A percentile compares a stretch with the other conserved stretches of the same genome.
phyloP scores from a whole-genome alignment of 768 basidiomycete species.

The Tricholoma sp. region DNA sequence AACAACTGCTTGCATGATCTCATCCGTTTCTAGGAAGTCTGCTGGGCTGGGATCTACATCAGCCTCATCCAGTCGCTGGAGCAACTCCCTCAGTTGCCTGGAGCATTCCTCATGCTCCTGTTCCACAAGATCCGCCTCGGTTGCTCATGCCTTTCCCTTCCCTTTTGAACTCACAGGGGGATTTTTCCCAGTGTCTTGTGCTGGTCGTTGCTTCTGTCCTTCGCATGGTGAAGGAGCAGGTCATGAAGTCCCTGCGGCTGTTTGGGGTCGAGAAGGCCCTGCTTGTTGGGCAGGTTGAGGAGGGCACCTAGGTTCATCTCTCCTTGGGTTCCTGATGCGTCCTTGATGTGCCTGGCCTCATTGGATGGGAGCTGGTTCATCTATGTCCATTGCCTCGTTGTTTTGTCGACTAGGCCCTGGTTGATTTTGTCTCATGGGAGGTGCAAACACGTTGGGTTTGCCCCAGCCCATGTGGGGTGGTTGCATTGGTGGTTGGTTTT shows the following conservation, averaged over 20 bases:
- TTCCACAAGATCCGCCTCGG: too few relatives aligned
- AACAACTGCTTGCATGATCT: neutral
- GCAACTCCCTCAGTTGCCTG: neutral
- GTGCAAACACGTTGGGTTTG: neutral
- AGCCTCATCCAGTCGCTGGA: too few relatives aligned
- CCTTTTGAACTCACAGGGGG: neutral
- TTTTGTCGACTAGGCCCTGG: too few relatives aligned
- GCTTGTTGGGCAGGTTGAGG: neutral
- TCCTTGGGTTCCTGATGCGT: neutral
- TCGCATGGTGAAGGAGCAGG: neutral
- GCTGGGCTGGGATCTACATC: neutral
- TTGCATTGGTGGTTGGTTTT: neutral
- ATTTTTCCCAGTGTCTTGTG: neutral
- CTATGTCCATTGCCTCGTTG: too few relatives aligned
- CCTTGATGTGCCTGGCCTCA: neutral
- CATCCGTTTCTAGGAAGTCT: neutral
- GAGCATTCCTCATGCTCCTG: too few relatives aligned
- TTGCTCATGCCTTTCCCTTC: too few relatives aligned
- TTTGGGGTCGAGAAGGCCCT: neutral
- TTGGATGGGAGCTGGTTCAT: too few relatives aligned
- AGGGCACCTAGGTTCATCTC: neutral
- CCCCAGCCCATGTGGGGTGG: neutral
- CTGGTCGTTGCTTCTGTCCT: neutral
- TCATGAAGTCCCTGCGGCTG: neutral
- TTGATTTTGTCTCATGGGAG: neutral